A percentile compares a stretch with the other conserved stretches of the same genome.
phyloP scores from a whole-genome alignment of 306 rosid species.

The Mimosa pudica region DNA sequence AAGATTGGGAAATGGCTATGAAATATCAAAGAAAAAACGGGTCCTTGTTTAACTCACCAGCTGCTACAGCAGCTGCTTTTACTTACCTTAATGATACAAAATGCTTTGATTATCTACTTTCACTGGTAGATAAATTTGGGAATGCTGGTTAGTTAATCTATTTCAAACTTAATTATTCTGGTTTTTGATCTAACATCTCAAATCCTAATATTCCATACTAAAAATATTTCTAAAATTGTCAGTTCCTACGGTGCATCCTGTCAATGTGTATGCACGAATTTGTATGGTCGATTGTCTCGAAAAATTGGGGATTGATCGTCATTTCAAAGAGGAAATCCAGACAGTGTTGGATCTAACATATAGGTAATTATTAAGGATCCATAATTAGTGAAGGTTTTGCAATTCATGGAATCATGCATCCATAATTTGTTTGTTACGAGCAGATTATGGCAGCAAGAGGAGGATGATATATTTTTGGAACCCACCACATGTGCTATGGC shows the following conservation, averaged over 20 bases:
- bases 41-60: conserved; percentile 55
- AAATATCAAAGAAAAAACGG: conserved; percentile 65
- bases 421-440: background rate
- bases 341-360: conserved; percentile 69
- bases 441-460: background rate
- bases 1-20: conserved; percentile 54
- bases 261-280: background rate
- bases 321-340: conserved; percentile 50
- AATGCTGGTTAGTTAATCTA: conserved; percentile 42
- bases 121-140: conserved; percentile 52
- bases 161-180: background rate
- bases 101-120: conserved; percentile 48
- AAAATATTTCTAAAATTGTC: conserved; percentile 32
- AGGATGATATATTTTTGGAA: background rate
- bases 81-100: conserved; percentile 41
- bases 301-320: background rate
- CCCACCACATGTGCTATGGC: background rate
- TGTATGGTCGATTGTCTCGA: background rate
- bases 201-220: too few relatives aligned
- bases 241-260: conserved; percentile 51
- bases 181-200: too few relatives aligned
- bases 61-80: conserved; percentile 58
- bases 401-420: background rate
- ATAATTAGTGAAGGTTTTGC: background rate
- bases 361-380: conserved; percentile 42